These are phyloP conservation scores for Acanthamoeba culbertsoni DNA, from an alignment of 208 protist species.

Conservation along the genomic window DNA sequence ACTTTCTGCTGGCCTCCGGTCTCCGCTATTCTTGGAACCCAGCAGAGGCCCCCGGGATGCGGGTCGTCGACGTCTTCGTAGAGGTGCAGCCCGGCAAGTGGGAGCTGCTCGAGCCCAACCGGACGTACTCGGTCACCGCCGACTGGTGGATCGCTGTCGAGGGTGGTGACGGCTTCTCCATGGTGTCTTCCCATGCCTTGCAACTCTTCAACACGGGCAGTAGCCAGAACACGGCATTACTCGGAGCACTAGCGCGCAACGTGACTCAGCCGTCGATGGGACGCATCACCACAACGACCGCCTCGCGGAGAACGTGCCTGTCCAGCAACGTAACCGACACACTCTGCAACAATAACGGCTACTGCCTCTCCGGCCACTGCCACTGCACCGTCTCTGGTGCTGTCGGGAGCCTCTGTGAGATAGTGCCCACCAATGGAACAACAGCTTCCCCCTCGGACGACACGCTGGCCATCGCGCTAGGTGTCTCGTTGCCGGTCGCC, in stretches of 20 bases:
- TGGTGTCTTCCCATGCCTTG: background rate
- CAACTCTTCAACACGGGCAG: background rate
- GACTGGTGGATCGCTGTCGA: background rate
- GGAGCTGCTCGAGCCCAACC: background rate
- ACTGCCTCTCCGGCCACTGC: background rate
- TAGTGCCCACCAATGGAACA: background rate
- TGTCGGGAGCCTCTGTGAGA: background rate
- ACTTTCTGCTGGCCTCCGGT: background rate
- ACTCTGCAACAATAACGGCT: background rate
- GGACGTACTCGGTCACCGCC: background rate
- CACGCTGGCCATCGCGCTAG: background rate
- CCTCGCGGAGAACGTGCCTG: background rate
- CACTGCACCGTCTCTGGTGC: background rate
- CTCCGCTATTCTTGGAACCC: conserved; percentile 21
- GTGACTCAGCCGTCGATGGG: background rate
- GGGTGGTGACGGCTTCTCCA: conserved; percentile 5
- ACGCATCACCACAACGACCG: background rate
- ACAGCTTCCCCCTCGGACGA: background rate
- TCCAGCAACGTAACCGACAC: background rate
- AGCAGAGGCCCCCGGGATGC: background rate
- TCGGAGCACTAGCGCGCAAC: background rate
- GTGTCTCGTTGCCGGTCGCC: background rate
- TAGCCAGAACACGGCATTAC: background rate
- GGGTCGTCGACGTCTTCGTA: conserved; percentile 5
- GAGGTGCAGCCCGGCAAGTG: background rate